Evolutionary conservation across 2,329 filamentous ascomycete genomes (phyloP).

Genomic region (Lachnellula occidentalis): DNA sequence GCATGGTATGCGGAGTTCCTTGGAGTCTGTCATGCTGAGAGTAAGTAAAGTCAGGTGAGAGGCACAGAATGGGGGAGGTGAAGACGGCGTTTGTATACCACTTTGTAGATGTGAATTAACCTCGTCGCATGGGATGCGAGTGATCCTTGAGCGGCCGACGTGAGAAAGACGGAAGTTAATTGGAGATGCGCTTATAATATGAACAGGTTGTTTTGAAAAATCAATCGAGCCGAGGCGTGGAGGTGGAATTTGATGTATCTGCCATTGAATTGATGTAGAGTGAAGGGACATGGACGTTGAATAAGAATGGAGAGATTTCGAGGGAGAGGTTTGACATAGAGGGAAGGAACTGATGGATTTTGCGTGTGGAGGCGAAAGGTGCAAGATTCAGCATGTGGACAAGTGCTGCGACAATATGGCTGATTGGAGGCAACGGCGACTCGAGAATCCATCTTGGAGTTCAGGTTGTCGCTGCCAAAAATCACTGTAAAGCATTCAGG

Average conservation of each 20-base stretch:
- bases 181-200: slow-evolving; percentile 10
- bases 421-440: no score
- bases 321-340: no score
- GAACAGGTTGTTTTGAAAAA: slow-evolving; percentile 13
- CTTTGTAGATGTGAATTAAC: slow-evolving; percentile 17
- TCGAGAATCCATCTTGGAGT: no score
- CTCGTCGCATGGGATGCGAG: slow-evolving; percentile 11
- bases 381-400: no score
- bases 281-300: background rate
- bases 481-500: no score
- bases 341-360: no score
- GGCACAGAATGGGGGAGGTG: background rate
- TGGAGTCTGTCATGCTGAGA: slow-evolving; percentile 18
- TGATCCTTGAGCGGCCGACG: slow-evolving; percentile 19
- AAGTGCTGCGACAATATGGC: no score
- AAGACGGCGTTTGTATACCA: slow-evolving; percentile 2
- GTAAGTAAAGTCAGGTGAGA: background rate
- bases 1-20: slow-evolving; percentile 20
- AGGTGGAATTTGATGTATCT: background rate
- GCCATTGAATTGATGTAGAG: background rate
- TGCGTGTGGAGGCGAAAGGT: no score
- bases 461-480: no score
- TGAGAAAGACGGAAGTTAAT: slow-evolving; percentile 1
- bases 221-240: background rate
- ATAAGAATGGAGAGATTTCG: no score